Evolutionary conservation across 768 basidiomycete genomes (phyloP), one percentile per base, ranked within the genome.

Genomic region (Leccinum arenicola): DNA sequence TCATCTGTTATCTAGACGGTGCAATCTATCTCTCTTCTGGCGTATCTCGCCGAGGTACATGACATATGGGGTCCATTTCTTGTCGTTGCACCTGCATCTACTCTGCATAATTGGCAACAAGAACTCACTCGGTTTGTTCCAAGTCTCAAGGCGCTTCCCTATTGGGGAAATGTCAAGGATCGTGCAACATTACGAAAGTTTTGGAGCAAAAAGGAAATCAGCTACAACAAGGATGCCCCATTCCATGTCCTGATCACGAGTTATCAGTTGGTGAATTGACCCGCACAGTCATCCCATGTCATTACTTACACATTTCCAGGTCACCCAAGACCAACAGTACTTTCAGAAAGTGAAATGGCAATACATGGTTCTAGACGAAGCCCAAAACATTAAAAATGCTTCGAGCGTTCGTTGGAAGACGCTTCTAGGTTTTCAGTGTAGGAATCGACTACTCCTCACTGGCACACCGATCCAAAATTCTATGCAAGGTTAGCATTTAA

Each of bases 41-140:
- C 95, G 7, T 96, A 98, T 74, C 85, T 99, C 15, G 95, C 96
- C 1, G 97, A 99, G 76, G 87, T 86, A 0, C 97, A 98, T 70
- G 92, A 98, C 68, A 97, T 98, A 59, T 99, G 97, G 97, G 97
- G 97, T 0, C 97, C 97, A 12, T 99, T 99, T 80, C 82, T 99
- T 21, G 95, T 99, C 52, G 95, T 99, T 43, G 94, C 97, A 2
- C 97, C 97, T 6, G 91, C 94, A 3, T 97, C 96, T 6, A 99
- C 97, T 0, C 79, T 99, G 59, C 96, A 98, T 74, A 98, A 98
- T 69, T 99, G 97, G 97, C 96, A 98, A 71, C 97, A 98, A 70
- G 97, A 99, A 73, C 80, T 99, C 56, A 91, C 95, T 17, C 88
- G 95, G 25, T 99, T 99, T 70, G 93, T 97, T 5, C 97, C 97